Evolutionary conservation across 176 grass and related monocot species (phyloP).

Genomic region (Oryza officinalis): DNA sequence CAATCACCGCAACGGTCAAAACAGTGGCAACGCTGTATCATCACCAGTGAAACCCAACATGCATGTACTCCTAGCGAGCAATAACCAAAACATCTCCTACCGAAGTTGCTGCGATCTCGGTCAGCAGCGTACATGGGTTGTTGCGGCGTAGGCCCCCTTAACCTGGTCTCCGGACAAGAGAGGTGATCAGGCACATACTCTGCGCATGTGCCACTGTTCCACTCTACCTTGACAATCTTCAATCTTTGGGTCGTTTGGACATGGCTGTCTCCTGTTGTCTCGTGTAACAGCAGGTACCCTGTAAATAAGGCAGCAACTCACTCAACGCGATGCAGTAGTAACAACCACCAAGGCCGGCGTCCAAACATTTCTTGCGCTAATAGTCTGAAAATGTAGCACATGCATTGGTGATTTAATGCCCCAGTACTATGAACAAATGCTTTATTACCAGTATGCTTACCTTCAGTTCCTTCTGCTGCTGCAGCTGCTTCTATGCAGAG

Average conservation of each 20-base stretch:
- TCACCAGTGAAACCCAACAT: not conserved
- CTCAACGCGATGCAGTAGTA: not conserved
- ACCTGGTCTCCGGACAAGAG: not conserved
- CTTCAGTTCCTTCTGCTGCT: not conserved
- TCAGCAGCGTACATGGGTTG: constrained; percentile 29
- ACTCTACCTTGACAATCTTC: not conserved
- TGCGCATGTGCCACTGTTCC: not conserved
- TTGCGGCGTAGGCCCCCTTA: not conserved
- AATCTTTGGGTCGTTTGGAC: not conserved
- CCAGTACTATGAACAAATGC: not conserved
- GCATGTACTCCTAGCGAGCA: not conserved
- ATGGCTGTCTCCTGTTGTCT: constrained; percentile 16
- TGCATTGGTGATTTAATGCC: not conserved
- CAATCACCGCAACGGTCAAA: not conserved
- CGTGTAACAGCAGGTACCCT: not conserved
- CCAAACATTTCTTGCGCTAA: not conserved
- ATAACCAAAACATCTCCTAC: not conserved
- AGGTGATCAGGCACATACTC: not conserved
- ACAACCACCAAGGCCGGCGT: not conserved
- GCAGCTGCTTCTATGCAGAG: not conserved
- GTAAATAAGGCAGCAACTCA: not conserved
- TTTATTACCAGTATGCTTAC: not conserved
- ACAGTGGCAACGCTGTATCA: not conserved
- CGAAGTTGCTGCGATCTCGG: not conserved
- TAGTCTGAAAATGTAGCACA: not conserved